Conservation (phyloP, 2,329 filamentous ascomycete species). For the Teratosphaeria destructans region DNA sequence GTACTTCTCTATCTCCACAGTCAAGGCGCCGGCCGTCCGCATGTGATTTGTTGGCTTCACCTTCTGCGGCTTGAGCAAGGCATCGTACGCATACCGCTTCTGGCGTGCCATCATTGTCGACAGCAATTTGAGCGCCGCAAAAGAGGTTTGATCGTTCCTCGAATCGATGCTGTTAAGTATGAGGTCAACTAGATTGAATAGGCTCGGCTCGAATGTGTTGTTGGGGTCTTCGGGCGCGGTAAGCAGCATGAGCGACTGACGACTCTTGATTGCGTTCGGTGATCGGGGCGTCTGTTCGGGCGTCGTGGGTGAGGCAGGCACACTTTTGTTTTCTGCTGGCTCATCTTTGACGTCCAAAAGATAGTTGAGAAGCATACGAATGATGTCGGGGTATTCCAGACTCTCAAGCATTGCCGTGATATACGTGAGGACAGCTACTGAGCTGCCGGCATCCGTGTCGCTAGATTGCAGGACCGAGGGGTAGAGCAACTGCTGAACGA, state of each 20-base stretch:
- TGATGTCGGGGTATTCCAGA: constrained; percentile 85
- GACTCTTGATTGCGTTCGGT: constrained; percentile 61
- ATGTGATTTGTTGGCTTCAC: constrained; percentile 41
- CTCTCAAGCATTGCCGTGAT: constrained; percentile 82
- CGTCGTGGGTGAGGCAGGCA: constrained; percentile 20
- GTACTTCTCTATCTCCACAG: constrained; percentile 63
- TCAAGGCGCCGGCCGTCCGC: constrained; percentile 63
- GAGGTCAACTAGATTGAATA: constrained; percentile 90
- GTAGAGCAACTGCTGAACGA: constrained; percentile 90
- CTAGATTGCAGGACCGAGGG: constrained; percentile 93
- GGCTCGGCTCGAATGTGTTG: constrained; percentile 66
- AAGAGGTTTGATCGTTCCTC: constrained; percentile 75
- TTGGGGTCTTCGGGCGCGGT: constrained; percentile 67
- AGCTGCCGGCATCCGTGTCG: constrained; percentile 91
- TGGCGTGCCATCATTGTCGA: constrained; percentile 80
- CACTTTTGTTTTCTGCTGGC: constrained; percentile 11
- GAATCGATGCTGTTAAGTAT: constrained; percentile 78
- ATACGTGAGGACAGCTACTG: constrained; percentile 90
- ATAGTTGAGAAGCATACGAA: constrained; percentile 87
- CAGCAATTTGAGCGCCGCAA: constrained; percentile 77
- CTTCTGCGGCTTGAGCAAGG: constrained; percentile 58
- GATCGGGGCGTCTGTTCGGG: constrained; percentile 12
- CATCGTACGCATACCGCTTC: constrained; percentile 73
- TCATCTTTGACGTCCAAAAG: constrained; percentile 68
- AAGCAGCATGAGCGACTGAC: constrained; percentile 81